Evolutionary conservation across 805 yeast genomes (phyloP), one percentile per base, ranked within the genome.

Genomic region (Hanseniaspora taiwanica): DNA sequence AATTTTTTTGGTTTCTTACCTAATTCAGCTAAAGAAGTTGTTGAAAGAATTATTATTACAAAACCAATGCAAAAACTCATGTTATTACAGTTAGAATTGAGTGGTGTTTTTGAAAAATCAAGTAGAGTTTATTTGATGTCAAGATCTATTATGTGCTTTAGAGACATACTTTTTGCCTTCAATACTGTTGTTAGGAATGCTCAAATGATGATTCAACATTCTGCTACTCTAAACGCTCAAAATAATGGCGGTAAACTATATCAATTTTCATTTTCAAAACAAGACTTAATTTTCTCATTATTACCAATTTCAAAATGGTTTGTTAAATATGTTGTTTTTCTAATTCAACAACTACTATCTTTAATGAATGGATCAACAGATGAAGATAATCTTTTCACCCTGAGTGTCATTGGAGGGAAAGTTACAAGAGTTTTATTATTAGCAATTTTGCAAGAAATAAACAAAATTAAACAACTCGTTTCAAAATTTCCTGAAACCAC

Each of bases 221-320:
- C 56, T 43, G 60, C 62, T 49, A 67, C 56, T 56, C 58, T 56
- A 38, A 60, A 54, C 42, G 40, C 56, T 36, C 76, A 75, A 48
- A 75, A 74, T 47, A 72, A 71, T 29, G 65, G 39, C 43, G 51
- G 50, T 45, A 72, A 52, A 37, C 48, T 52, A 25, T 53, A 71
- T 36, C 71, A 65, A 44, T 79, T 75, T 40, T 67, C 76, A 1
- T 64, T 71, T 18, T 63, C 69, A 8, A 65, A 85, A 47, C 78
- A 78, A 27, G 86, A 80, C 48, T 66, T 75, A 45, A 66, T 81
- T 3, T 63, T 78, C 48, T 67, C 75, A 14, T 64, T 77, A 9
- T 58, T 83, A n/a, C 96, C 96, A 0, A 73, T 81, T 31, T 74
- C 81, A 7, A 74, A 84, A 50, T 89, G 96, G 96, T 71, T 83